A percentile compares a stretch with the other conserved stretches of the same genome.
Evolutionary conservation across 345 rosid species (phyloP).

Genomic region (Geranium brycei): DNA sequence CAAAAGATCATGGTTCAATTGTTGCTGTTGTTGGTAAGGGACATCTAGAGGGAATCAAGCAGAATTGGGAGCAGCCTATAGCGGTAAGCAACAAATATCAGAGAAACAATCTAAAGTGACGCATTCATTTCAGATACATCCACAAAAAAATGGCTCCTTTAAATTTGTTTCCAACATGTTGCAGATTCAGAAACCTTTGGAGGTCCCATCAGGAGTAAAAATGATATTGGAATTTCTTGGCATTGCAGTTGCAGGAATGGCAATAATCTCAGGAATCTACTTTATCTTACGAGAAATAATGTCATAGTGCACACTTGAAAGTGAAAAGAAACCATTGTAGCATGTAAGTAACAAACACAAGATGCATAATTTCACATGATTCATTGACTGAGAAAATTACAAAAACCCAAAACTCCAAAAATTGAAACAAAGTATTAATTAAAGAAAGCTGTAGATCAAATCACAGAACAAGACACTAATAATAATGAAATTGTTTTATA

Average conservation of each 20-base stretch:
- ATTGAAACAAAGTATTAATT: too few relatives aligned
- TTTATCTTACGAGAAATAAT: slow-evolving; percentile 42
- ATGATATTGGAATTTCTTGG: slow-evolving; percentile 57
- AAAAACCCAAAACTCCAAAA: too few relatives aligned
- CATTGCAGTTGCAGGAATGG: slow-evolving; percentile 52
- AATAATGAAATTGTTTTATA: too few relatives aligned
- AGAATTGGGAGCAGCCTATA: slow-evolving; percentile 78
- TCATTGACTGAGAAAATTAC: too few relatives aligned
- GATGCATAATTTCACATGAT: too few relatives aligned
- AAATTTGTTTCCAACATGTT: neutral
- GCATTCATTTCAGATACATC: too few relatives aligned
- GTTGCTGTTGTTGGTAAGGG: slow-evolving; percentile 97
- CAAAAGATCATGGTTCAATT: slow-evolving; percentile 61
- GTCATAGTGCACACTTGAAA: too few relatives aligned
- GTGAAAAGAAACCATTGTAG: too few relatives aligned
- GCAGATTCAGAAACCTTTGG: slow-evolving; percentile 59
- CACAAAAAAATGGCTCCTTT: neutral
- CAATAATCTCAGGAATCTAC: slow-evolving; percentile 55
- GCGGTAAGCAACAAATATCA: slow-evolving; percentile 22
- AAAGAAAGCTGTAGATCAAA: too few relatives aligned
- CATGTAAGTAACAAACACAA: too few relatives aligned
- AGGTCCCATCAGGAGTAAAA: slow-evolving; percentile 24
- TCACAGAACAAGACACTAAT: too few relatives aligned
- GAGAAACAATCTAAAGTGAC: too few relatives aligned
- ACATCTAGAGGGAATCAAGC: slow-evolving; percentile 79